Percentiles rank a stretch among this genome's conserved stretches.
Conservation (phyloP, 2,329 filamentous ascomycete species). For the Cladophialophora bantiana region DNA sequence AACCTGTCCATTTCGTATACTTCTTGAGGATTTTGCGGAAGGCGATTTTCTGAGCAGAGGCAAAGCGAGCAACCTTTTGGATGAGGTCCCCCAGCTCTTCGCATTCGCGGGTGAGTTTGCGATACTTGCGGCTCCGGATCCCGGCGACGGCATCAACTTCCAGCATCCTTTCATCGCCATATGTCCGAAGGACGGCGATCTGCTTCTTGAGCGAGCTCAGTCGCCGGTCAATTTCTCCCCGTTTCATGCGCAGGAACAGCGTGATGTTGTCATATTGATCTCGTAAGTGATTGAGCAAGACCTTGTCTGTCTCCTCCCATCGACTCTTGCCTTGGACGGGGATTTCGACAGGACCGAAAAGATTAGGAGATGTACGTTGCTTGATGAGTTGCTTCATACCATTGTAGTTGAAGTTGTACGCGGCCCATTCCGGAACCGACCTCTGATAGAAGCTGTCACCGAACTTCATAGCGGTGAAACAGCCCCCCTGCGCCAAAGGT, state of each 20-base stretch:
- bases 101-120: constrained; percentile 59
- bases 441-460: constrained; percentile 74
- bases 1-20: constrained; percentile 86
- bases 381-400: constrained; percentile 86
- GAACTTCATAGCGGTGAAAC: constrained; percentile 70
- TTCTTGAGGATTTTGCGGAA: constrained; percentile 87
- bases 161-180: constrained; percentile 26
- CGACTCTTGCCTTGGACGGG: constrained; percentile 70
- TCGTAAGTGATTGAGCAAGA: constrained; percentile 74
- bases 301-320: constrained; percentile 70
- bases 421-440: constrained; percentile 82
- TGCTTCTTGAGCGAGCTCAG: constrained; percentile 57
- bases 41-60: constrained; percentile 74
- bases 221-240: constrained; percentile 75
- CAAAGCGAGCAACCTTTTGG: constrained; percentile 72
- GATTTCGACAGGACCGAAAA: constrained; percentile 72
- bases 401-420: constrained; percentile 89
- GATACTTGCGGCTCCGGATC: constrained; percentile 48
- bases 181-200: constrained; percentile 43
- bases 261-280: constrained; percentile 78
- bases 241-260: constrained; percentile 80
- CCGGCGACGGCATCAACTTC: constrained; percentile 28
- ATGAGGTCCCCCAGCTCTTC: constrained; percentile 71
- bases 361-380: constrained; percentile 74
- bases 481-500: background rate